phyloP scores from a whole-genome alignment of 352 stramenopile genomes.

The Pelagophyceae sp. region DNA sequence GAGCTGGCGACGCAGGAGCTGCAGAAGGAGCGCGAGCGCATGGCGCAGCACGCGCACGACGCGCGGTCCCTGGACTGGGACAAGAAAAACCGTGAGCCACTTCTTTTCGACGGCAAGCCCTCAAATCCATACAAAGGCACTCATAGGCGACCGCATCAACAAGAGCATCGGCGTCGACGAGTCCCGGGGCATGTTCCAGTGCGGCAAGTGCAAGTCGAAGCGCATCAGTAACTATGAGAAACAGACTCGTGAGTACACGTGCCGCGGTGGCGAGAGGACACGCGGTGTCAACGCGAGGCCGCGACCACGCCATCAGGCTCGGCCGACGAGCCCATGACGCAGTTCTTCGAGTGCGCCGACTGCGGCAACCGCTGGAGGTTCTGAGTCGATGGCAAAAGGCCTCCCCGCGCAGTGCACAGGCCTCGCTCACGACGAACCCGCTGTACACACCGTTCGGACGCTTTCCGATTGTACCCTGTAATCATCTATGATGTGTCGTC shows the following conservation, averaged over 20 bases:
- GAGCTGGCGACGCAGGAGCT: constrained; percentile 74
- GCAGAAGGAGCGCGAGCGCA: constrained; percentile 63
- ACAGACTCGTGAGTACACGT: constrained; percentile 52
- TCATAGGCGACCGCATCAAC: constrained; percentile 80
- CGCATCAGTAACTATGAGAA: constrained; percentile 76
- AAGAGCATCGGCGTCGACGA: constrained; percentile 69
- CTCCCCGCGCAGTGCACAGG: too few relatives aligned
- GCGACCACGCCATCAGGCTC: too few relatives aligned
- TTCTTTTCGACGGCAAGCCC: too few relatives aligned
- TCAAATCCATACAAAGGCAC: too few relatives aligned
- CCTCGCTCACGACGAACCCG: too few relatives aligned
- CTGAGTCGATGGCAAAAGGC: too few relatives aligned
- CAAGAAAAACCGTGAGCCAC: constrained; percentile 75
- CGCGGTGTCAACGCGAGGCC: too few relatives aligned
- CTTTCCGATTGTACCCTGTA: too few relatives aligned
- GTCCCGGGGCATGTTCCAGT: constrained; percentile 51
- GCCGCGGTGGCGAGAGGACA: neutral
- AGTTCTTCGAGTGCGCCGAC: constrained; percentile 74
- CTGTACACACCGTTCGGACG: too few relatives aligned
- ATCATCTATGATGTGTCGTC: too few relatives aligned
- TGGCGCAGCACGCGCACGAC: constrained; percentile 60
- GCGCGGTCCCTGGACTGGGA: constrained; percentile 68
- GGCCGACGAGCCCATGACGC: constrained; percentile 74
- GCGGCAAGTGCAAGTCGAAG: constrained; percentile 67
- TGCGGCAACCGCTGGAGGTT: constrained; percentile 67